A percentile compares a stretch with the other conserved stretches of the same genome.
Evolutionary conservation across 2,329 filamentous ascomycete species (phyloP).

Genomic region (Aspergillus sp.): DNA sequence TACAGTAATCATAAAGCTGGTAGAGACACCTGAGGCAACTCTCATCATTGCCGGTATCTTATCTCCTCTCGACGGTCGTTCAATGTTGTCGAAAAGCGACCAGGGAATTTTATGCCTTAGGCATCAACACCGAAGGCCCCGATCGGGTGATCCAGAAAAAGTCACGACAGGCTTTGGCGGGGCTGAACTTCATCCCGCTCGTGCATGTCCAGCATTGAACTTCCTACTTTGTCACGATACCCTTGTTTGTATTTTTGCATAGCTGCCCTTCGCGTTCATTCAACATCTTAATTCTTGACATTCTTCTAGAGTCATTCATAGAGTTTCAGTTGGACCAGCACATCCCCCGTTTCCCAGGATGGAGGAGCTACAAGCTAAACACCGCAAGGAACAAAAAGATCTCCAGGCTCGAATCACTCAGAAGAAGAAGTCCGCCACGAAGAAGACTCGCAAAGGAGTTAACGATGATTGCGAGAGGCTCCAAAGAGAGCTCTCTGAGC

Average conservation of each 20-base stretch:
- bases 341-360: constrained; percentile 43
- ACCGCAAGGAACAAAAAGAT: constrained; percentile 86
- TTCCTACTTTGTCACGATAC: background rate
- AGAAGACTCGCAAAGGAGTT: constrained; percentile 71
- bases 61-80: background rate
- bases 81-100: no score
- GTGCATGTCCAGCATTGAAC: background rate
- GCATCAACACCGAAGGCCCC: background rate
- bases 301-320: background rate
- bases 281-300: background rate
- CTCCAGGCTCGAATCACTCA: constrained; percentile 82
- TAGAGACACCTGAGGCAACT: background rate
- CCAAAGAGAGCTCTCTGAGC: constrained; percentile 58
- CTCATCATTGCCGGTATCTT: background rate
- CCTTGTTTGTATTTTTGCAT: background rate
- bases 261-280: background rate
- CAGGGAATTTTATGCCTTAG: background rate
- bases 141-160: constrained; percentile 1
- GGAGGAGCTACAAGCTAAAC: constrained; percentile 75
- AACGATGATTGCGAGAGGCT: constrained; percentile 65
- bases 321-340: background rate
- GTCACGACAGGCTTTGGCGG: background rate
- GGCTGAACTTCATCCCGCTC: background rate
- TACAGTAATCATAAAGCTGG: background rate
- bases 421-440: constrained; percentile 96